Evolutionary conservation across 2,329 filamentous ascomycete genomes (phyloP), one percentile per base, ranked within the genome.

Genomic region (Arachnomyces sp.): DNA sequence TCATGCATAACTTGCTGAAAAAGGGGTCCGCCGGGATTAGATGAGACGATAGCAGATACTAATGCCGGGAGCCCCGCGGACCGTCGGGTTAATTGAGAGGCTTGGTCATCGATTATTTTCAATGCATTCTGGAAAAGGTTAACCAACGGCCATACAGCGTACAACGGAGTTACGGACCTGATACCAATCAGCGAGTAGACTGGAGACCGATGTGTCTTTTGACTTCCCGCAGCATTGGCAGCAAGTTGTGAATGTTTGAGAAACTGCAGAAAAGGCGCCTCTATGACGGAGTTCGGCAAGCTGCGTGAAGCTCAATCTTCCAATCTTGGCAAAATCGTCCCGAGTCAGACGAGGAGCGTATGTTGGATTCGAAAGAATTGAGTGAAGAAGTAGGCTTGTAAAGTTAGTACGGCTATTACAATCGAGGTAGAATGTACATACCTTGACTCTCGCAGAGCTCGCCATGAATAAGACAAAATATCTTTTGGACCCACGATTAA

Each of bases 381-480:
- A 70, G 46, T 80, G 77, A 59, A 90, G 71, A 3, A 93, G 66
- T 41, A 86, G 80, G 60, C 87, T 92, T 29, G 13, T 8, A n/a
- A 4, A 2, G 35, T 59, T 45, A 60, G 49, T 48, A 46, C 39
- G 25, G 28, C 28, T 12, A 16, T 38, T 2, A 25, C 14, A 29
- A 28, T 13, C 18, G 15, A 33, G 7, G 33, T 33, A 47, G 9
- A 44, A 46, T 18, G 6, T 44, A 40, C 64, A 45, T 67, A 87
- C 84, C 86, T 95, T 16, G 89, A 86, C 64, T 98, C 92, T 46
- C 95, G 90, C n/a, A 95, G 72, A 4, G 88, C 86, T 52, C 92
- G 79, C 75, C 95, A 98, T 46, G 88, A 95, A 60, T 92, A 98
- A 49, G 90, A 96, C 34, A 98, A 65, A 13, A 94, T 74, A 52